phyloP scores from a whole-genome alignment of 345 rosid species.

The Nasturtium officinale region DNA sequence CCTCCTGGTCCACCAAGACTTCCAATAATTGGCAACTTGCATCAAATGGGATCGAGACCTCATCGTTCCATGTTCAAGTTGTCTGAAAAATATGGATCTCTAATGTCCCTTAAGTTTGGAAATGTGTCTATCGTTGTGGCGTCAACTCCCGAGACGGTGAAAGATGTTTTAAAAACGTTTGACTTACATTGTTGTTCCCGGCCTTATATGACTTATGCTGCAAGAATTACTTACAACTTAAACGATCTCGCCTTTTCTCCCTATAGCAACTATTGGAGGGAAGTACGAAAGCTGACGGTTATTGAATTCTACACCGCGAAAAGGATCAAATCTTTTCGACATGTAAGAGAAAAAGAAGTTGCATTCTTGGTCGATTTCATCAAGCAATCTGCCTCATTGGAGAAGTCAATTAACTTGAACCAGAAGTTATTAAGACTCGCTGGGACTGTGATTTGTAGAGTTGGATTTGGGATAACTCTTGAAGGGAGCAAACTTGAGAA shows the following conservation, averaged over 20 bases:
- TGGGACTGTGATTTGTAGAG: conserved; percentile 36
- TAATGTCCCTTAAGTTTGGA: conserved; percentile 52
- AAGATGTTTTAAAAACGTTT: conserved; percentile 40
- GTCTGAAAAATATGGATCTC: conserved; percentile 50
- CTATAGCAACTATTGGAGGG: conserved; percentile 42
- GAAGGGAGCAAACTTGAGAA: conserved; percentile 41
- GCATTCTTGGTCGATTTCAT: conserved; percentile 6
- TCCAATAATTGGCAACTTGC: conserved; percentile 52
- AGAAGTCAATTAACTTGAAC: conserved; percentile 33
- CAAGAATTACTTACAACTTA: conserved; percentile 35
- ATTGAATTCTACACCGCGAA: conserved; percentile 45
- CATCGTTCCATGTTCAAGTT: conserved; percentile 42
- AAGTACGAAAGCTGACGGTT: conserved; percentile 40
- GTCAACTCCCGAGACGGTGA: conserved; percentile 49
- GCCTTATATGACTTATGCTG: conserved; percentile 38
- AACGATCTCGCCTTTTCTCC: conserved; percentile 43
- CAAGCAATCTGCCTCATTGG: conserved; percentile 34
- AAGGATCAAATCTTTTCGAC: conserved; percentile 42
- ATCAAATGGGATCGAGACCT: conserved; percentile 45
- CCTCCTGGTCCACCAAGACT: conserved; percentile 49
- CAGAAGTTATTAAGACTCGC: conserved; percentile 31
- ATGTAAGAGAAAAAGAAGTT: conserved; percentile 43
- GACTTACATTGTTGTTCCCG: conserved; percentile 47
- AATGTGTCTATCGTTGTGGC: conserved; percentile 44
- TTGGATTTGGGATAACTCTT: conserved; percentile 43